Percentiles rank a stretch among this genome's conserved stretches.
phyloP scores from a whole-genome alignment of 1,284 basidiomycete species.

The Cerioporus squamosus region DNA sequence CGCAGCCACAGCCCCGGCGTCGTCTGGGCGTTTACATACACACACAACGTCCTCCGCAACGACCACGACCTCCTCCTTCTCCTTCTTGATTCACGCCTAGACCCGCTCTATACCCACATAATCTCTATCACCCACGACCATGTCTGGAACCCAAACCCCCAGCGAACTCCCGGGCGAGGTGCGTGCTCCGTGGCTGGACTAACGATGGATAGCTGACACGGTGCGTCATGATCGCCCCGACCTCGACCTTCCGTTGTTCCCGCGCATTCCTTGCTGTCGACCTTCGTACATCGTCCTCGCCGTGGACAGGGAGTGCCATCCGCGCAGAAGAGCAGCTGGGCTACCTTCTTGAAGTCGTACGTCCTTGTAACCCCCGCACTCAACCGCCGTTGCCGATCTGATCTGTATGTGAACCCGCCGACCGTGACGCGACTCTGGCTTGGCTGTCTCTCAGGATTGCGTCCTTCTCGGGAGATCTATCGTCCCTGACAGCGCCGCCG shows the following conservation, averaged over 20 bases:
- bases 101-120: conserved; percentile 2
- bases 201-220: conserved; percentile 6
- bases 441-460: conserved; percentile 59
- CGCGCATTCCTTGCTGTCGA: not conserved
- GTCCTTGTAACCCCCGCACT: conserved; percentile 33
- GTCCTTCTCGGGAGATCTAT: conserved; percentile 90
- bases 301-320: conserved; percentile 65
- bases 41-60: conserved; percentile 7
- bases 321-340: conserved; percentile 77
- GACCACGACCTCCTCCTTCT: conserved; percentile 6
- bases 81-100: not conserved
- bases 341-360: conserved; percentile 82
- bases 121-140: conserved; percentile 5
- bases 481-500: conserved; percentile 92
- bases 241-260: conserved; percentile 9
- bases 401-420: not conserved
- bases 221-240: conserved; percentile 24
- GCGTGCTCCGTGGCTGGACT: conserved; percentile 7
- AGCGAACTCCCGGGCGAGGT: conserved; percentile 26
- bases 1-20: not conserved
- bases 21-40: conserved; percentile 12
- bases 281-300: not conserved
- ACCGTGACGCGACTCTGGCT: not conserved
- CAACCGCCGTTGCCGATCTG: not conserved
- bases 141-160: conserved; percentile 23